Percentiles rank a stretch among this genome's conserved stretches.
These are phyloP conservation scores for Basipetospora chlamydospora DNA, from an alignment of 2,329 filamentous ascomycete genomes.

Conservation along the genomic window DNA sequence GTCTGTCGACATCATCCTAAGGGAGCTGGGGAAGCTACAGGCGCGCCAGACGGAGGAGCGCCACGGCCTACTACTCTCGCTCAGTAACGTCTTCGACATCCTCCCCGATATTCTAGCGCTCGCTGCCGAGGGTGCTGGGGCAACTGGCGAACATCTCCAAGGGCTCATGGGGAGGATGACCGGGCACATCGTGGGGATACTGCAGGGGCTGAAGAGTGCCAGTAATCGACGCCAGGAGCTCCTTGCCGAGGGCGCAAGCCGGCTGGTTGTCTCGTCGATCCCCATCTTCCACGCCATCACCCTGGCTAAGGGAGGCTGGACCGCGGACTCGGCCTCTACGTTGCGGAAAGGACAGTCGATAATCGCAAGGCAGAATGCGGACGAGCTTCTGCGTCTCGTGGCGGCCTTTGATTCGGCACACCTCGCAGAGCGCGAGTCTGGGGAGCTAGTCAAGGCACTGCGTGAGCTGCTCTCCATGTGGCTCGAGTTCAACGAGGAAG, in stretches of 20 bases:
- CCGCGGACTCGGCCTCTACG: not conserved
- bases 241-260: slow-evolving; percentile 45
- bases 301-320: slow-evolving; percentile 5
- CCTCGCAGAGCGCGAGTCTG: not conserved
- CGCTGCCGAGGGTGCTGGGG: not conserved
- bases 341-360: slow-evolving; percentile 7
- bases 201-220: slow-evolving; percentile 10
- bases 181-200: not conserved
- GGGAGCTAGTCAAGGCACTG: slow-evolving; percentile 13
- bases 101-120: slow-evolving; percentile 20
- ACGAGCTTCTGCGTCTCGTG: slow-evolving; percentile 4
- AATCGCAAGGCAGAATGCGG: slow-evolving; percentile 10
- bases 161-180: slow-evolving; percentile 18
- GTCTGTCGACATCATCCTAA: slow-evolving; percentile 27
- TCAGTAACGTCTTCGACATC: slow-evolving; percentile 42
- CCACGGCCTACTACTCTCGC: slow-evolving; percentile 49
- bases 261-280: slow-evolving; percentile 38
- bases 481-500: slow-evolving; percentile 31
- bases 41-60: slow-evolving; percentile 51
- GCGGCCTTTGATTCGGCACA: slow-evolving; percentile 5
- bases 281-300: slow-evolving; percentile 18
- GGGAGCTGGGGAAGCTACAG: slow-evolving; percentile 30
- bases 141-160: not conserved
- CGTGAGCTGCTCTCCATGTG: slow-evolving; percentile 25
- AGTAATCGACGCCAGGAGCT: slow-evolving; percentile 47